These are phyloP conservation scores for Bryoerythrophyllum caledonicum DNA, from an alignment of 225 moss, liverwort and hornwort genomes.

Conservation along the genomic window DNA sequence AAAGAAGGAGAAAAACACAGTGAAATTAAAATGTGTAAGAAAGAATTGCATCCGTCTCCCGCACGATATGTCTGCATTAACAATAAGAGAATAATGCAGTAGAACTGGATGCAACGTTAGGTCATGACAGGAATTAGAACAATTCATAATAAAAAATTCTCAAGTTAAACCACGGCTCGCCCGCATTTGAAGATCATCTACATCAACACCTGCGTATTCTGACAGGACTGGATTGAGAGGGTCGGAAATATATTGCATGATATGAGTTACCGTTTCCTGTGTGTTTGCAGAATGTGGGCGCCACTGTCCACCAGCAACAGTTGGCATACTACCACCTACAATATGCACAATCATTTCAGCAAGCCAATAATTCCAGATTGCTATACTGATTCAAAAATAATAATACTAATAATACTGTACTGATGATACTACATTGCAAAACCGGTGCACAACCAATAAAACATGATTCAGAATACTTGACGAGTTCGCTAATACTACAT, in stretches of 20 bases:
- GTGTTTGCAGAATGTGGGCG: slow-evolving; percentile 86
- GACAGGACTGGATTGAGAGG: slow-evolving; percentile 2
- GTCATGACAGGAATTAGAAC: neutral
- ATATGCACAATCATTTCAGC: slow-evolving; percentile 24
- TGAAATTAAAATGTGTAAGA: slow-evolving; percentile 7
- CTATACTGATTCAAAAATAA: neutral
- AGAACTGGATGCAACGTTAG: slow-evolving; percentile 11
- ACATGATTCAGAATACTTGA: slow-evolving; percentile 21
- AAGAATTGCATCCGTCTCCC: neutral
- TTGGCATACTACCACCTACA: slow-evolving; percentile 55
- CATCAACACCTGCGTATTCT: neutral
- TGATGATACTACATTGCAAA: neutral
- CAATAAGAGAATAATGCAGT: neutral
- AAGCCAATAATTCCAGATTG: slow-evolving; percentile 18
- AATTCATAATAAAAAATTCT: neutral
- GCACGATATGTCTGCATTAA: neutral
- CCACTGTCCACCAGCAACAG: slow-evolving; percentile 83
- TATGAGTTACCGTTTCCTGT: slow-evolving; percentile 63
- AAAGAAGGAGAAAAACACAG: slow-evolving; percentile 18
- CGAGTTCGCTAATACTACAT: slow-evolving; percentile 27
- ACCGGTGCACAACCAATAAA: slow-evolving; percentile 1
- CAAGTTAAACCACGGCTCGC: slow-evolving; percentile 13
- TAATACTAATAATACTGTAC: neutral
- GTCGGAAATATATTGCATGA: neutral
- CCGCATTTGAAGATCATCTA: neutral